A percentile compares a stretch with the other conserved stretches of the same genome.
Evolutionary conservation across 257 asterid species (phyloP).

Genomic region (Marsdenia floribunda): DNA sequence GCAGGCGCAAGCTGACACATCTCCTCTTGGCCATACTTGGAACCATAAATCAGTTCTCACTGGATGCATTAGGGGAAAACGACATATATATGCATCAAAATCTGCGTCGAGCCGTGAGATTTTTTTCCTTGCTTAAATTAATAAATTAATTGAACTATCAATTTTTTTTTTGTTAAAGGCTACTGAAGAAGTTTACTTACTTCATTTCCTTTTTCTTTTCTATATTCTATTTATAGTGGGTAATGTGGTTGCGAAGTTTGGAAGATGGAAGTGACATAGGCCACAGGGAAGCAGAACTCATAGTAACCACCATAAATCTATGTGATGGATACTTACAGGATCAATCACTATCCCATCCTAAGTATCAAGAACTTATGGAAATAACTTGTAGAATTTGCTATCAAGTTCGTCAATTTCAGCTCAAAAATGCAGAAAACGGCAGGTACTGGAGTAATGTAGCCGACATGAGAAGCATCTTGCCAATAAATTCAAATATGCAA

Average conservation of each 20-base stretch:
- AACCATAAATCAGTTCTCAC: slow-evolving; percentile 59
- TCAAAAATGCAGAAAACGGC: slow-evolving; percentile 32
- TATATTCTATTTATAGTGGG: too few species aligned
- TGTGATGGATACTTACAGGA: slow-evolving; percentile 17
- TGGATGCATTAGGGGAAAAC: slow-evolving; percentile 47
- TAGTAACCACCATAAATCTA: slow-evolving; percentile 41
- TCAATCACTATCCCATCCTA: slow-evolving; percentile 30
- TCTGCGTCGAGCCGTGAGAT: slow-evolving; percentile 45
- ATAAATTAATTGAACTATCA: not conserved
- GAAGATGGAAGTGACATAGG: slow-evolving; percentile 19
- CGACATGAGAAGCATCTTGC: slow-evolving; percentile 18
- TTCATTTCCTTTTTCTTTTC: not conserved
- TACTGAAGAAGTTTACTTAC: not conserved
- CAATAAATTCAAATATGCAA: slow-evolving; percentile 61
- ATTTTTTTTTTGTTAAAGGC: too few species aligned
- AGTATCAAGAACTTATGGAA: slow-evolving; percentile 37
- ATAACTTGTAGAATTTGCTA: slow-evolving; percentile 33
- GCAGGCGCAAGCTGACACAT: slow-evolving; percentile 39
- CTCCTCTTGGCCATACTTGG: slow-evolving; percentile 36
- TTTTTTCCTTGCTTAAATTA: not conserved
- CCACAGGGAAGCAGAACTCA: slow-evolving; percentile 46
- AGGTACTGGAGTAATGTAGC: slow-evolving; percentile 3
- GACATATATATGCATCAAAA: slow-evolving; percentile 50
- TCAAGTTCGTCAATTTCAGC: slow-evolving; percentile 35
- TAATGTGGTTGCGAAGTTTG: slow-evolving; percentile 48